These are phyloP conservation scores for Oligophagozyma castellii DNA, from an alignment of 1,139 yeast genomes.

Conservation along the genomic window DNA sequence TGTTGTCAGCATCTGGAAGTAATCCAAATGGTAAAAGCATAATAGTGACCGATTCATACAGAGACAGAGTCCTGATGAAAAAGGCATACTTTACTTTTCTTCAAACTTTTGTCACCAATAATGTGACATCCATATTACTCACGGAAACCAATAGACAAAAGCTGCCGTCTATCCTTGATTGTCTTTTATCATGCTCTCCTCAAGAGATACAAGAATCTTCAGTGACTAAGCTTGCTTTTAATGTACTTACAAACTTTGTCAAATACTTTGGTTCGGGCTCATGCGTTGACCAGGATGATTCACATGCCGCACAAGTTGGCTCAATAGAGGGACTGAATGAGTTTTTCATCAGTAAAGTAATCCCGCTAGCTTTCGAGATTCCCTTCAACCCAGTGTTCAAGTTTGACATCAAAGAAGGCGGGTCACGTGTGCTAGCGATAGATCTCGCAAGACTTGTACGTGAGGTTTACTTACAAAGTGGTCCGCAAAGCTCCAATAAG, in stretches of 20 bases:
- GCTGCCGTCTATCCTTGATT: conserved; percentile 50
- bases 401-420: conserved; percentile 65
- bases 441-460: conserved; percentile 66
- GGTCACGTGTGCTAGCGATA: conserved; percentile 55
- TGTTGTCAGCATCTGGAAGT: conserved; percentile 4
- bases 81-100: conserved; percentile 59
- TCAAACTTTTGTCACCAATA: conserved; percentile 59
- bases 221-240: conserved; percentile 55
- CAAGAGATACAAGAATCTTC: conserved; percentile 39
- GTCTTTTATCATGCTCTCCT: conserved; percentile 53
- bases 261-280: conserved; percentile 56
- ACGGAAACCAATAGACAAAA: conserved; percentile 50
- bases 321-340: conserved; percentile 60
- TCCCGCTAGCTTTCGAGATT: conserved; percentile 62
- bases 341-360: conserved; percentile 52
- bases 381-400: conserved; percentile 53
- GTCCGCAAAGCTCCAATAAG: conserved; percentile 22
- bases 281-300: conserved; percentile 39
- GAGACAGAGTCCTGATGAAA: conserved; percentile 50
- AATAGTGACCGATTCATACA: conserved; percentile 35
- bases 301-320: conserved; percentile 40
- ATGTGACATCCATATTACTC: conserved; percentile 63
- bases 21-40: conserved; percentile 20
- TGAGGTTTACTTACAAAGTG: conserved; percentile 33
- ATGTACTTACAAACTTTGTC: conserved; percentile 55